Evolutionary conservation across 352 stramenopile genomes (phyloP), one percentile per base, ranked within the genome.

Genomic region (Pythium diclinum): DNA sequence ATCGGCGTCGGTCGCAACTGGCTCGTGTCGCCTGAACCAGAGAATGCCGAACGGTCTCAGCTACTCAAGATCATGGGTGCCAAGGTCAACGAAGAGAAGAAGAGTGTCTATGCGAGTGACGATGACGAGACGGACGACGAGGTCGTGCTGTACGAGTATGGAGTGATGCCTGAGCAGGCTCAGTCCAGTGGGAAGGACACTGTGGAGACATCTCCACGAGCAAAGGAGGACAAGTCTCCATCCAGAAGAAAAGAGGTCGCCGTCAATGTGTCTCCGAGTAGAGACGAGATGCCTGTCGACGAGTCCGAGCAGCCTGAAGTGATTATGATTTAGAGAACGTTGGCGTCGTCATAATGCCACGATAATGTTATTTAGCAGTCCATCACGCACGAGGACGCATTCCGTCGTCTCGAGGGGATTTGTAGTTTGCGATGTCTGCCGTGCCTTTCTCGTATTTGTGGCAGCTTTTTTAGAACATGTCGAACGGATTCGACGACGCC

Each of bases 401-500:
- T 49, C 10, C 42, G n/a, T 6, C 19, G n/a, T 51, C 36, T 42
- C 36, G 36, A 5, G 13, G 36, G 36, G 36, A 17, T 28, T 49
- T 51, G 38, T 19, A 16, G 2, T 40, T 30, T 25, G n/a, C 40
- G 49, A 32, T 23, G 49, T 6, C 49, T 56, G 30, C 23, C 23
- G 25, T 32, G 23, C 49, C 40, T 38, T 51, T 38, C 6, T 19
- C n/a, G 30, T 30, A n/a, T 19, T n/a, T 30, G 5, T 25, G 21
- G 47, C 17, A 55, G 56, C 38, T 28, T 28, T 28, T 28, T 69
- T 85, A 94, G 71, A 94, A 91, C 79, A 94, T 83, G 67, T 94
- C 85, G 70, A 94, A 92, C 54, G 83, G 85, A 61, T 94, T 94
- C 36, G 83, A 76, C 30, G 83, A 62, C 19, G 44, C 17, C 44